phyloP scores from a whole-genome alignment of 805 yeast species.

The Blastobotrys parvus region DNA sequence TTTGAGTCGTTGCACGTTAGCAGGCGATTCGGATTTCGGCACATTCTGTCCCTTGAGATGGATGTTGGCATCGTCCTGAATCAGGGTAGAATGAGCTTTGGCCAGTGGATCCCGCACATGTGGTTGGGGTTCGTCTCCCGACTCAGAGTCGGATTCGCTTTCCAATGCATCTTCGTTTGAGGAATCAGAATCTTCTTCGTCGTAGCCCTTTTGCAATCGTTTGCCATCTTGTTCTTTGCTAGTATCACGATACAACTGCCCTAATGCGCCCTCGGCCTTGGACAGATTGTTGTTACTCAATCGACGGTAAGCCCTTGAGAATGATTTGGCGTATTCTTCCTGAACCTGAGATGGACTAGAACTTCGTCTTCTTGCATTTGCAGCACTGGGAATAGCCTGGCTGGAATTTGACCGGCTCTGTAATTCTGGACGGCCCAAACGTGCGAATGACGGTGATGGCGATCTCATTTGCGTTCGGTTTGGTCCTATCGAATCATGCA shows the following conservation, averaged over 20 bases:
- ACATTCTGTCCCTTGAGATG: no score
- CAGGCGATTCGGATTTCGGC: conserved; percentile 16
- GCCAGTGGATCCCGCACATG: conserved; percentile 2
- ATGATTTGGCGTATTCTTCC: neutral
- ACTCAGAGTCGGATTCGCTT: conserved; percentile 35
- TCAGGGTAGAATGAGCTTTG: neutral
- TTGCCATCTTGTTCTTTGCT: conserved; percentile 1
- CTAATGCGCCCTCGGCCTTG: conserved; percentile 8
- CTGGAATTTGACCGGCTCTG: no score
- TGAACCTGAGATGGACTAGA: neutral
- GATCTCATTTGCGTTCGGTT: neutral
- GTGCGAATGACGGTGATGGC: neutral
- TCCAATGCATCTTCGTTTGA: conserved; percentile 8
- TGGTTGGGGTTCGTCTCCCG: conserved; percentile 35
- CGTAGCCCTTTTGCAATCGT: conserved; percentile 8
- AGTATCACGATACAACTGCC: conserved; percentile 4
- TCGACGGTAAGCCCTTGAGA: conserved; percentile 5
- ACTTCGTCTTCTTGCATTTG: neutral
- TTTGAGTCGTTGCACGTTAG: conserved; percentile 10
- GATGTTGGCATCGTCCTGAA: conserved; percentile 5
- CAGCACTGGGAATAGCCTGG: neutral
- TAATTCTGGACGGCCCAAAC: no score
- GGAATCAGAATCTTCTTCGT: conserved; percentile 9
- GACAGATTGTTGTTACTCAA: conserved; percentile 3
- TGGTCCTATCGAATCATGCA: neutral